Conservation (phyloP, 768 basidiomycete genomes). For the Hypsizygus marmoreus region DNA sequence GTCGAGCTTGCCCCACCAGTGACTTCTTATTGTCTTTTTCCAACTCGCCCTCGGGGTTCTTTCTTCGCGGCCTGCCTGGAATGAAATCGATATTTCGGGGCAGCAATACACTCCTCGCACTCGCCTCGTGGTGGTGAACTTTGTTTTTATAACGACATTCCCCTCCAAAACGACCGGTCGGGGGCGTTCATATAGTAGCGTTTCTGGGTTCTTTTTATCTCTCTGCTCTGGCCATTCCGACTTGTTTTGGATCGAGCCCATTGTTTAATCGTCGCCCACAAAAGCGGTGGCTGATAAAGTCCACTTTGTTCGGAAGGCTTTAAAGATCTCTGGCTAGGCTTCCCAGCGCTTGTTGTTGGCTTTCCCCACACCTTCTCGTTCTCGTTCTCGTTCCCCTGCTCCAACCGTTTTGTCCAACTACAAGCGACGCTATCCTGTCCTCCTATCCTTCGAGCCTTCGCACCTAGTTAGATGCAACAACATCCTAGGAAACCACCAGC, state of each 20-base stretch:
- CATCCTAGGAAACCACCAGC: conserved; percentile 31
- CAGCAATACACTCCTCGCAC: conserved; percentile 23
- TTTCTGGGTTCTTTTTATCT: conserved; percentile 25
- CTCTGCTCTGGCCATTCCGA: conserved; percentile 21
- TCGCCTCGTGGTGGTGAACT: conserved; percentile 40
- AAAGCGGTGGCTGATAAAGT: conserved; percentile 21
- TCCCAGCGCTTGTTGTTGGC: conserved; percentile 7
- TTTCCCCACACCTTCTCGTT: conserved; percentile 1
- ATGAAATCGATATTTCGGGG: conserved; percentile 33
- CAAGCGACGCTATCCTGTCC: conserved; percentile 8
- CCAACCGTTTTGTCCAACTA: conserved; percentile 1
- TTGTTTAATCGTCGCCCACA: conserved; percentile 23
- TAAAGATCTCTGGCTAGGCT: conserved; percentile 26
- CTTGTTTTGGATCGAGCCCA: conserved; percentile 29
- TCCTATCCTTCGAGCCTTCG: conserved; percentile 8
- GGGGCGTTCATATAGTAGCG: conserved; percentile 25
- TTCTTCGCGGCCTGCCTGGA: conserved; percentile 30
- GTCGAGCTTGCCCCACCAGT: conserved; percentile 2
- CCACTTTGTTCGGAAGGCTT: conserved; percentile 28
- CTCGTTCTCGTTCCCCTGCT: background rate
- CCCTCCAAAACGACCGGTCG: too few species aligned
- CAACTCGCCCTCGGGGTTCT: conserved; percentile 11
- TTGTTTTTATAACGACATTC: conserved; percentile 29
- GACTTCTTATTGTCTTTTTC: conserved; percentile 35
- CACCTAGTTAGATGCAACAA: conserved; percentile 21